A percentile compares a stretch with the other conserved stretches of the same genome.
These are phyloP conservation scores for Nidularia pulvinata DNA, from an alignment of 768 basidiomycete genomes.

Conservation along the genomic window DNA sequence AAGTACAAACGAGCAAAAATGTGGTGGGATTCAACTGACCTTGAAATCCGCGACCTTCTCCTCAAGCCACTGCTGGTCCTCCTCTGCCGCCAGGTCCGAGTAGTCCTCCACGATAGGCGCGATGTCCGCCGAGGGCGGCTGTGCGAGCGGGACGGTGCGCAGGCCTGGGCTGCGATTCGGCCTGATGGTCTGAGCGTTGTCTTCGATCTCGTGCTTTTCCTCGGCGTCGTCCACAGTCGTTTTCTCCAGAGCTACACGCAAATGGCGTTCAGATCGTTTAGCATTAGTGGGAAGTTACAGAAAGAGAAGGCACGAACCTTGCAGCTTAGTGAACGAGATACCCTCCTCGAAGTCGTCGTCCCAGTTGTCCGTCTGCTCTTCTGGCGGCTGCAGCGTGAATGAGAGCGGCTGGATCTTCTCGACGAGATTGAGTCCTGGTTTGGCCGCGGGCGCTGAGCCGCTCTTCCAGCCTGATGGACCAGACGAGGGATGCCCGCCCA, in stretches of 20 bases:
- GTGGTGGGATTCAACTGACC: slow-evolving; percentile 33
- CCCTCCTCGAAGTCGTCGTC: slow-evolving; percentile 98
- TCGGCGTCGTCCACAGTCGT: slow-evolving; percentile 60
- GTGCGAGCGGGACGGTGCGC: slow-evolving; percentile 53
- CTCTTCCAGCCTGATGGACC: slow-evolving; percentile 30
- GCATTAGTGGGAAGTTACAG: not conserved
- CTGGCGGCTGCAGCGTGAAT: slow-evolving; percentile 69
- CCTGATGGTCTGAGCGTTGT: slow-evolving; percentile 80
- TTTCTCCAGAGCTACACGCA: slow-evolving; percentile 58
- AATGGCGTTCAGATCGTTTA: slow-evolving; percentile 1
- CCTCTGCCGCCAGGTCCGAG: slow-evolving; percentile 83
- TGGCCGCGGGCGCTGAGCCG: slow-evolving; percentile 24
- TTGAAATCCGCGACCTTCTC: slow-evolving; percentile 87
- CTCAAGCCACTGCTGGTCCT: slow-evolving; percentile 65
- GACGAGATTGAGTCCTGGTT: slow-evolving; percentile 37
- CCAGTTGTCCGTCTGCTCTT: slow-evolving; percentile 96
- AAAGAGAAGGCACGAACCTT: slow-evolving; percentile 34
- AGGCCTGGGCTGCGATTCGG: slow-evolving; percentile 70
- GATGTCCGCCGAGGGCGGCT: slow-evolving; percentile 61
- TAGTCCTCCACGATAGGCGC: slow-evolving; percentile 86
- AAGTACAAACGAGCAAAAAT: not conserved
- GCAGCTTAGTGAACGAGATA: slow-evolving; percentile 84
- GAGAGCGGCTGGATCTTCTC: slow-evolving; percentile 64
- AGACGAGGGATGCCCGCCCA: slow-evolving; percentile 23
- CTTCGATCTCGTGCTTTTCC: slow-evolving; percentile 57